A percentile compares a stretch with the other conserved stretches of the same genome.
Evolutionary conservation across 140 eudicot species (phyloP).

Genomic region (Ambrosia hybrid): DNA sequence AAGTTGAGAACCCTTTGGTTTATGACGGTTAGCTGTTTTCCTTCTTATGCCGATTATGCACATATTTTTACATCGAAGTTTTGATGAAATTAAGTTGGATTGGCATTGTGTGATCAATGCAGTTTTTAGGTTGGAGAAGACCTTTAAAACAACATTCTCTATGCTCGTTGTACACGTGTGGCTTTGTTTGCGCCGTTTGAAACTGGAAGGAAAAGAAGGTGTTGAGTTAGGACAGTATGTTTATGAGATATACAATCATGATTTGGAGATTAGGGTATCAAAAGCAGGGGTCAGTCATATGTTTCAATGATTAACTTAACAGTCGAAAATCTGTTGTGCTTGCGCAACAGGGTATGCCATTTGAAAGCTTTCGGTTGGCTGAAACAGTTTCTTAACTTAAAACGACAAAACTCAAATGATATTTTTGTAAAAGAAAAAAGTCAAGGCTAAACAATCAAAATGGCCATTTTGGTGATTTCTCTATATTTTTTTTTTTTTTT

Average conservation of each 20-base stretch:
- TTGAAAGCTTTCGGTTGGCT: too few species aligned
- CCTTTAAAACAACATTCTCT: slow-evolving; percentile 72
- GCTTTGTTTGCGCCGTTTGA: slow-evolving; percentile 80
- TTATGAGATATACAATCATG: slow-evolving; percentile 83
- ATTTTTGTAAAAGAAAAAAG: too few species aligned
- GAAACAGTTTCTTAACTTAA: too few species aligned
- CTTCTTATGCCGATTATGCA: too few species aligned
- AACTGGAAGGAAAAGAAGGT: slow-evolving; percentile 77
- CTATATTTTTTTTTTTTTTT: too few species aligned
- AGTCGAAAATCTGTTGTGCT: neutral
- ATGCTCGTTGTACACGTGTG: slow-evolving; percentile 91
- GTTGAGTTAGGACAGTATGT: slow-evolving; percentile 79
- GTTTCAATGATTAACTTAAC: neutral
- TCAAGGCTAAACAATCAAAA: too few species aligned
- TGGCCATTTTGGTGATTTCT: too few species aligned
- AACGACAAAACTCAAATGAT: too few species aligned
- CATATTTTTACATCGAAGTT: too few species aligned
- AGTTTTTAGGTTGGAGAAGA: slow-evolving; percentile 84
- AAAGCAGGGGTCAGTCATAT: slow-evolving; percentile 74
- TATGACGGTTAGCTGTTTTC: slow-evolving; percentile 36
- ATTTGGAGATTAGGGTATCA: slow-evolving; percentile 74
- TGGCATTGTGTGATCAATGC: slow-evolving; percentile 27
- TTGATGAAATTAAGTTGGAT: neutral
- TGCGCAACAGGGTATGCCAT: too few species aligned
- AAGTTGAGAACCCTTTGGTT: slow-evolving; percentile 60